Evolutionary conservation across 495 filamentous ascomycete species (phyloP).

Genomic region (Xylaria curta): DNA sequence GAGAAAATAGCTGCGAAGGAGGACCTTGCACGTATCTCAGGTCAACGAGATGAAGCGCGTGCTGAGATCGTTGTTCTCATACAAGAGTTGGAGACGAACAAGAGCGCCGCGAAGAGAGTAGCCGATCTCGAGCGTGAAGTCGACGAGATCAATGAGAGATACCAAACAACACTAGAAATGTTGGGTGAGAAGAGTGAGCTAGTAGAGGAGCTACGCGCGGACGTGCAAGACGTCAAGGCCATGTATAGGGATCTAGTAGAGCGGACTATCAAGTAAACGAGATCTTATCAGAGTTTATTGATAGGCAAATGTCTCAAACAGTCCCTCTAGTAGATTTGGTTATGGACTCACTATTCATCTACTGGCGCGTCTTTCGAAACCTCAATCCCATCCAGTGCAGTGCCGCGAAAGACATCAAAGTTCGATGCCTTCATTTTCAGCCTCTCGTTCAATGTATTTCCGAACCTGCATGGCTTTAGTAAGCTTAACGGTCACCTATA

Average conservation of each 20-base stretch:
- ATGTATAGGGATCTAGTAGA: constrained; percentile 94
- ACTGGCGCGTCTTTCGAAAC: background rate
- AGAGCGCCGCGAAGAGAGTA: constrained; percentile 62
- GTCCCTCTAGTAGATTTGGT: constrained; percentile 18
- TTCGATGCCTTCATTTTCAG: constrained; percentile 87
- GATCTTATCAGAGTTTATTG: constrained; percentile 9
- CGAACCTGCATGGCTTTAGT: constrained; percentile 58
- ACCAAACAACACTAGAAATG: constrained; percentile 92
- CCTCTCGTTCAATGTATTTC: constrained; percentile 78
- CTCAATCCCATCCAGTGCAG: background rate
- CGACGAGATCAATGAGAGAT: constrained; percentile 68
- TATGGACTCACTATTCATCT: constrained; percentile 15
- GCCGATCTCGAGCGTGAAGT: constrained; percentile 71
- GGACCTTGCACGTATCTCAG: constrained; percentile 77
- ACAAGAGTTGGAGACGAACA: constrained; percentile 78
- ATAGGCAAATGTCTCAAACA: constrained; percentile 25
- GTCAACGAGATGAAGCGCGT: constrained; percentile 89
- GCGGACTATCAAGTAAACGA: constrained; percentile 65
- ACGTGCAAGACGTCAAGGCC: constrained; percentile 90
- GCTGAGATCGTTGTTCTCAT: constrained; percentile 87
- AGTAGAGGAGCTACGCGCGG: constrained; percentile 86
- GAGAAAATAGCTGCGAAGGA: constrained; percentile 87
- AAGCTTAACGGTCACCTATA: constrained; percentile 4
- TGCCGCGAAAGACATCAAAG: constrained; percentile 39
- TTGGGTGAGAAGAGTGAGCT: constrained; percentile 95